phyloP scores from a whole-genome alignment of 306 rosid species.

The Pyrus bretschneideri region DNA sequence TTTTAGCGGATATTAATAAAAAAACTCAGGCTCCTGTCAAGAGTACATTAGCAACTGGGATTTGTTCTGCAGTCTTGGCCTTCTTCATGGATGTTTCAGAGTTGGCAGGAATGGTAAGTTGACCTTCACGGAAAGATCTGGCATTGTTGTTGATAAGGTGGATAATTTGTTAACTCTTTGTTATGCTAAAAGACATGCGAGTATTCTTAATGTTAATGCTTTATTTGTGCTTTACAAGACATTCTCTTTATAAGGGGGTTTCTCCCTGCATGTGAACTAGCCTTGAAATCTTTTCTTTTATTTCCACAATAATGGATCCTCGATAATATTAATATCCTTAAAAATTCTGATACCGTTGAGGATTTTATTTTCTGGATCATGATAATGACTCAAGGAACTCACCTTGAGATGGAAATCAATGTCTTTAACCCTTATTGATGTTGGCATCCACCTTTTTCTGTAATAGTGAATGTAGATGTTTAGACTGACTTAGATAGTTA shows the following conservation, averaged over 20 bases:
- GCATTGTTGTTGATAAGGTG: not conserved
- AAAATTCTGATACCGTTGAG: not conserved
- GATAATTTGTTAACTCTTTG: not conserved
- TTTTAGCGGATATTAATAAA: constrained; percentile 36
- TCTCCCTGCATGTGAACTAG: not conserved
- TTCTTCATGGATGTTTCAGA: constrained; percentile 77
- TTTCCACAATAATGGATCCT: not conserved
- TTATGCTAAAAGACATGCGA: not conserved
- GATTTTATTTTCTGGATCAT: not conserved
- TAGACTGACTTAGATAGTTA: constrained; percentile 8
- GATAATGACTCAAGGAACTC: not conserved
- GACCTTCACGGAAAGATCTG: not conserved
- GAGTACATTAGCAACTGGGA: constrained; percentile 65
- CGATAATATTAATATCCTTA: not conserved
- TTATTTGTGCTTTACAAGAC: not conserved
- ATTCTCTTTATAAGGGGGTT: not conserved
- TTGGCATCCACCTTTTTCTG: not conserved
- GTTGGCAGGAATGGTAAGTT: constrained; percentile 80
- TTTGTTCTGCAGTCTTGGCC: constrained; percentile 57
- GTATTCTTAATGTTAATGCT: not conserved
- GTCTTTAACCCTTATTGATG: not conserved
- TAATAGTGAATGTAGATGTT: not conserved
- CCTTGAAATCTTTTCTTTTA: not conserved
- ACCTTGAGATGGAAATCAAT: not conserved
- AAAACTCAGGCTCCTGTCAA: constrained; percentile 43